phyloP scores from a whole-genome alignment of 2,329 filamentous ascomycete genomes.

The Madurella mycetomatis region DNA sequence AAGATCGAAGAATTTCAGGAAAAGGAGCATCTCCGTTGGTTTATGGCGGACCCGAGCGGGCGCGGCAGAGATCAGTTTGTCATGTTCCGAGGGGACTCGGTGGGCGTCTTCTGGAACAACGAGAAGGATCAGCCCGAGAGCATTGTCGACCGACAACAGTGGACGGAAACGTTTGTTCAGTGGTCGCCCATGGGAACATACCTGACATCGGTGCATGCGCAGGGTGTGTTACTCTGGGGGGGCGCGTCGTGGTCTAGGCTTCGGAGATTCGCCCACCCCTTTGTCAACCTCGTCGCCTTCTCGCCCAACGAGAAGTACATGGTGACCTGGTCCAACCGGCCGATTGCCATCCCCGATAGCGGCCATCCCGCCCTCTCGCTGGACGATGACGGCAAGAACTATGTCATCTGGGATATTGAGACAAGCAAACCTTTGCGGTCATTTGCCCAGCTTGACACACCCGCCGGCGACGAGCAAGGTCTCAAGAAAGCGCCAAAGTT shows the following conservation, averaged over 20 bases:
- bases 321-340: conserved; percentile 93
- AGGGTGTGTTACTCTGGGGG: conserved; percentile 97
- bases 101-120: conserved; percentile 98
- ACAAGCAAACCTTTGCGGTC: conserved; percentile 87
- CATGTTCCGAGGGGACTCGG: conserved; percentile 87
- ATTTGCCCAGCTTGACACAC: conserved; percentile 80
- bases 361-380: conserved; percentile 77
- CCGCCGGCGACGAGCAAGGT: conserved; percentile 58
- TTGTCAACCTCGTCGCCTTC: conserved; percentile 93
- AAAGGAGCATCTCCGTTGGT: conserved; percentile 92
- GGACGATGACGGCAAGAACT: conserved; percentile 98
- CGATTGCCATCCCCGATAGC: conserved; percentile 85
- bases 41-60: conserved; percentile 73
- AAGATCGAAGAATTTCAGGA: conserved; percentile 80
- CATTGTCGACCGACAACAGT: conserved; percentile 87
- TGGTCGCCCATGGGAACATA: conserved; percentile 96
- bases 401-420: conserved; percentile 95
- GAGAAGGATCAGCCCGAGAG: conserved; percentile 85
- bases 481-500: conserved; percentile 76
- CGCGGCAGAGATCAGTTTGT: conserved; percentile 92
- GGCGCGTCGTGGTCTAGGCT: conserved; percentile 84
- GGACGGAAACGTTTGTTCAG: conserved; percentile 97
- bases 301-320: conserved; percentile 90
- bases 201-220: conserved; percentile 88
- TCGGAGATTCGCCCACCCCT: conserved; percentile 90